Conservation (phyloP, 2,329 filamentous ascomycete species). For the Xylaria sp. region DNA sequence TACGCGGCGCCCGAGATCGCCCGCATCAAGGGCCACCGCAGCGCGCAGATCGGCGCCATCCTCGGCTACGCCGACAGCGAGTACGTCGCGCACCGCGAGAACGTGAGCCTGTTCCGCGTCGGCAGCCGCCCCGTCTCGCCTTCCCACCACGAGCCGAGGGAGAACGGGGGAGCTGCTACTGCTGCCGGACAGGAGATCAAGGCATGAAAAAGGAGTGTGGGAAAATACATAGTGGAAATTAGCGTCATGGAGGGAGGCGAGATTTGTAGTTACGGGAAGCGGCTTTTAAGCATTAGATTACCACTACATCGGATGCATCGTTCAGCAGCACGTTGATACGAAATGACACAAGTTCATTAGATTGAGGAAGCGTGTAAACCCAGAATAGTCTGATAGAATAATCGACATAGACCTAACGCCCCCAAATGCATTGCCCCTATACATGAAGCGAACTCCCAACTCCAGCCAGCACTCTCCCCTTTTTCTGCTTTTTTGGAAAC, state of each 20-base stretch:
- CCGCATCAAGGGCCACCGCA: constrained; percentile 82
- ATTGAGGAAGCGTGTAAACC: background rate
- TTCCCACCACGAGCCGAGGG: constrained; percentile 29
- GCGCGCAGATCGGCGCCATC: constrained; percentile 75
- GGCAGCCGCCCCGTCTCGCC: constrained; percentile 59
- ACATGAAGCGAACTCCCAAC: background rate
- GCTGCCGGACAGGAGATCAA: constrained; percentile 24
- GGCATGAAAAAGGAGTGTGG: constrained; percentile 4
- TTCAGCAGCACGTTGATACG: background rate
- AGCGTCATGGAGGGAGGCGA: constrained; percentile 2
- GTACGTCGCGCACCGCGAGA: constrained; percentile 87
- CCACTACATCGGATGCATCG: background rate
- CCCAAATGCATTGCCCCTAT: background rate
- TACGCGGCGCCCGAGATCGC: constrained; percentile 85
- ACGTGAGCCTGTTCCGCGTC: constrained; percentile 73
- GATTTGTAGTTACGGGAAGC: background rate
- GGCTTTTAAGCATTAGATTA: background rate
- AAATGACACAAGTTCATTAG: background rate
- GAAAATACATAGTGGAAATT: constrained; percentile 2
- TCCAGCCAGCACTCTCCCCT: background rate
- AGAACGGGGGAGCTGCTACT: constrained; percentile 24
- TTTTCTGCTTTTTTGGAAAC: background rate
- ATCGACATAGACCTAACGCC: background rate
- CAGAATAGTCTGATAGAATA: background rate
- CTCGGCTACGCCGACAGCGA: constrained; percentile 94